Evolutionary conservation across 371 early-diverging fungal genomes (phyloP), one percentile per base, ranked within the genome.

Genomic region (Rhizopus arrhizus): DNA sequence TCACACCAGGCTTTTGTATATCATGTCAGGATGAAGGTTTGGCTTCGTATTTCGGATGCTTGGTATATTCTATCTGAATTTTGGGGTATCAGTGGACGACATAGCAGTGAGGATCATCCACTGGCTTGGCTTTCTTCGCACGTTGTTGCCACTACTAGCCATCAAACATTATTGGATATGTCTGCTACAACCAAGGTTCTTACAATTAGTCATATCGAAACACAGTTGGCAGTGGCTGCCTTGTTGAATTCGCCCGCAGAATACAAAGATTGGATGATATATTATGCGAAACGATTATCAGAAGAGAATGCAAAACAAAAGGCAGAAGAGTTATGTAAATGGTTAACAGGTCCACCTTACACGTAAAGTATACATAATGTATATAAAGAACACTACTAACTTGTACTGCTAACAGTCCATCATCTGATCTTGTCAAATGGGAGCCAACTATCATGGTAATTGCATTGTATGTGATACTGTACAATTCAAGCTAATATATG

Each of bases 1-100:
- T 77, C 84, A 32, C 86, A 88, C 5, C 86, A 90, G 48, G 85
- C 87, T n/a, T 95, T 81, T 69, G 75, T 84, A 3, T 95, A 90
- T 65, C 87, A 89, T 62, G 52, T 72, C 4, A 70, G 63, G 10
- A 87, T 94, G 89, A 81, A 80, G 57, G 64, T 73, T 10, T 95
- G 94, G 94, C 66, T 89, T 38, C 80, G 89, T 16, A 78, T 93
- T 5, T 82, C 77, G 54, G 90, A 91, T 65, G 80, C 86, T 0
- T 78, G 79, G 75, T 87, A 77, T 51, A 77, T 73, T 34, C 70
- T 75, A 0, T 85, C 88, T 1, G 85, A 85, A 35, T 84, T 84
- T 56, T 83, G 75, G 80, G 76, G 77, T 11, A 59, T 82, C 57
- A 80, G 28, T 7, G 29, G n/a, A 3, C 70, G 58, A 29, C 22